phyloP scores from a whole-genome alignment of 805 yeast genomes.

The Dipodascopsis uninucleata region DNA sequence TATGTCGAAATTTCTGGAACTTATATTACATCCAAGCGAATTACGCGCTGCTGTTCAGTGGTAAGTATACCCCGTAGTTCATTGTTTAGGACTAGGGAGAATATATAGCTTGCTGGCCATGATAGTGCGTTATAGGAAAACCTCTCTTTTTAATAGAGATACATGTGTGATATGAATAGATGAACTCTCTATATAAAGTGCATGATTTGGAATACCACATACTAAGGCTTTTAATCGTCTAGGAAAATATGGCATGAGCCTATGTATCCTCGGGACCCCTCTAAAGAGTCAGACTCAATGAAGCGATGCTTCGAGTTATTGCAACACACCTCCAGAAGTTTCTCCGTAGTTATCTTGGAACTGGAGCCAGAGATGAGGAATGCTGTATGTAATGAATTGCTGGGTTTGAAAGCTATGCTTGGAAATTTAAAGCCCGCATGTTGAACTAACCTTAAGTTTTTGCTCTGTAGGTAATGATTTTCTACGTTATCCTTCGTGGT shows the following conservation, averaged over 20 bases:
- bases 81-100: too few relatives aligned
- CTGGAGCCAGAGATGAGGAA: constrained; percentile 84
- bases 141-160: neutral
- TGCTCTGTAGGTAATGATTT: constrained; percentile 49
- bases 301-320: constrained; percentile 66
- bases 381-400: constrained; percentile 43
- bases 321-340: constrained; percentile 75
- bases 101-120: too few relatives aligned
- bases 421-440: neutral
- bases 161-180: neutral
- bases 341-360: constrained; percentile 89
- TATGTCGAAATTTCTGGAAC: constrained; percentile 29
- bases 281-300: constrained; percentile 45
- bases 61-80: too few relatives aligned
- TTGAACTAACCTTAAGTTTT: neutral
- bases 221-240: neutral
- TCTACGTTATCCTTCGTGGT: constrained; percentile 82
- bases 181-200: neutral
- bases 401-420: neutral
- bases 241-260: constrained; percentile 47
- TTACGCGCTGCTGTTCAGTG: constrained; percentile 63
- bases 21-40: constrained; percentile 69
- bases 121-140: neutral
- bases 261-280: constrained; percentile 47
- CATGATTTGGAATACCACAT: neutral